Base-by-base conservation (phyloP, 139 green algal species). In the Picochlorum sp. region DNA sequence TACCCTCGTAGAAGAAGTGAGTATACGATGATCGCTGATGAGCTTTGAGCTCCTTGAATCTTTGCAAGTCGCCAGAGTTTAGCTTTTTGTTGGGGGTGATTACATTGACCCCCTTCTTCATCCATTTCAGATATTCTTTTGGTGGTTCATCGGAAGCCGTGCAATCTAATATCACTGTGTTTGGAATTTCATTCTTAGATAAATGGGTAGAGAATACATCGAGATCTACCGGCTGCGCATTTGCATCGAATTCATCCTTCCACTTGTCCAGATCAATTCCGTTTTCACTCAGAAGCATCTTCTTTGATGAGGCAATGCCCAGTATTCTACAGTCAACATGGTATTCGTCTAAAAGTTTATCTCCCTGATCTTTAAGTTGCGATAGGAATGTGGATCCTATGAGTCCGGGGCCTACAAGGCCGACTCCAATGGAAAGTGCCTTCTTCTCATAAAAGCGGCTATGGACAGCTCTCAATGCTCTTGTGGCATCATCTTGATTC, bases 11-110 rank as follows among this genome's bases (percentile, higher is more conserved):
- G 65, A 97, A 95, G 73, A 89, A 97, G 69, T 98, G 92, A 54
- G 84, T 96, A 83, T 93, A 96, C 25, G 68, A 85, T 28, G 84
- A 72, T 4, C 91, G 61, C 75, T 95, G 85, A 63, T 93, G 59
- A 33, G 79, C 49, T 16, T 85, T 76, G 28, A 99, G 71, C 6
- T 66, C 66, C 22, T 31, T 16, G 78, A 98, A 98, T 54, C 76
- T 76, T 28, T 81, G 62, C 49, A 96, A 65, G 0, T 81, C 74
- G 1, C 92, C 92, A 7, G 69, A 81, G 63, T 86, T 89, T 18
- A 94, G 74, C 77, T 96, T 97, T 78, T 99, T 99, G 84, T 97
- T 97, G 61, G 87, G 87, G 4, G 89, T 96, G 63, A 94, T 81
- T 56, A 94, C 75, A 74, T 94, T 82, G 62, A 93, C 82, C 57